These are phyloP conservation scores for Apophysomyces trapeziformis DNA, from an alignment of 371 early-diverging fungal species.

Conservation along the genomic window DNA sequence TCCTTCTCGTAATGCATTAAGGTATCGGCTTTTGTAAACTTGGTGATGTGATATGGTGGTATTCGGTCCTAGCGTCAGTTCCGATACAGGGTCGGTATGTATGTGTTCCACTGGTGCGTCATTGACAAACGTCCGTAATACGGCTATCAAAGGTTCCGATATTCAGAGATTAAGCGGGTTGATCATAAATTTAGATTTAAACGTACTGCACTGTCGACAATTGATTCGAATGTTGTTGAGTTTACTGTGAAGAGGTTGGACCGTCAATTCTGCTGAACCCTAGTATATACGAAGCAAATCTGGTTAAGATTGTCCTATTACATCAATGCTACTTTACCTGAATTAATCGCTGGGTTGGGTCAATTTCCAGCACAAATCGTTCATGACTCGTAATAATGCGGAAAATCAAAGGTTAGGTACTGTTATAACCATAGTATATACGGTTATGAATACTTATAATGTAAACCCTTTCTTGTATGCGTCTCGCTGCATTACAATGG, in stretches of 20 bases:
- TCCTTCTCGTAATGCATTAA: slow-evolving; percentile 59
- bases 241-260: slow-evolving; percentile 58
- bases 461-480: slow-evolving; percentile 42
- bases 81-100: slow-evolving; percentile 57
- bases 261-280: slow-evolving; percentile 68
- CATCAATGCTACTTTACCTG: slow-evolving; percentile 31
- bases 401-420: slow-evolving; percentile 22
- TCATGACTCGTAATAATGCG: slow-evolving; percentile 52
- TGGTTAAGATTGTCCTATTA: background rate
- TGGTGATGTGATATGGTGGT: slow-evolving; percentile 61
- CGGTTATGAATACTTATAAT: slow-evolving; percentile 45
- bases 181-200: slow-evolving; percentile 6
- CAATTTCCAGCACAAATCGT: slow-evolving; percentile 57
- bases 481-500: slow-evolving; percentile 41
- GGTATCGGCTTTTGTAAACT: slow-evolving; percentile 61
- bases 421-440: slow-evolving; percentile 4
- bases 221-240: slow-evolving; percentile 57
- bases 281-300: slow-evolving; percentile 22
- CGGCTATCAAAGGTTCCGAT: slow-evolving; percentile 41
- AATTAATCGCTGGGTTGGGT: slow-evolving; percentile 45
- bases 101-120: slow-evolving; percentile 53
- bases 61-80: slow-evolving; percentile 50
- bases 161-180: background rate
- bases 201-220: slow-evolving; percentile 67
- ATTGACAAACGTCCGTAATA: slow-evolving; percentile 63